Conservation (phyloP, 768 basidiomycete species). For the Pulveroboletus frians region DNA sequence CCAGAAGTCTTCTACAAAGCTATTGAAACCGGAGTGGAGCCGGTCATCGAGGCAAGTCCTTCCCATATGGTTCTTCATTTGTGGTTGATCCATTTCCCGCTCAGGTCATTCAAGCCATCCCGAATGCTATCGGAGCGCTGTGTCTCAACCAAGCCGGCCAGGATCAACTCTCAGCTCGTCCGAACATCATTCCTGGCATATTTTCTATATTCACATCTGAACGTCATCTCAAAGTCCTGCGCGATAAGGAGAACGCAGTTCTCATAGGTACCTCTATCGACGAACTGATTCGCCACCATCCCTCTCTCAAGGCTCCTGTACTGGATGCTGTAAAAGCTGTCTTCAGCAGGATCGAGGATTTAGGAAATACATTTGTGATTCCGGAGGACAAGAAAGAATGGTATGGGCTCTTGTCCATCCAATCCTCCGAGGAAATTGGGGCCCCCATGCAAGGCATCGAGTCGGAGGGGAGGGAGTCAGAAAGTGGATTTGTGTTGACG, state of each 20-base stretch:
- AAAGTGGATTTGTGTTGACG: conserved; percentile 16
- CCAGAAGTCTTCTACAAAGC: conserved; percentile 87
- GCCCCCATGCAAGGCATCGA: conserved; percentile 51
- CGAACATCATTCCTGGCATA: conserved; percentile 78
- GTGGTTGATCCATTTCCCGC: not conserved
- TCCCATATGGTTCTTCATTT: not conserved
- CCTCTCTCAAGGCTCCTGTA: conserved; percentile 72
- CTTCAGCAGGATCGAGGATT: conserved; percentile 66
- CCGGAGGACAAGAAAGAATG: conserved; percentile 58
- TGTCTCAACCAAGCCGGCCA: conserved; percentile 92
- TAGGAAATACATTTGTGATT: conserved; percentile 57
- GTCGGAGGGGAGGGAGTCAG: conserved; percentile 14
- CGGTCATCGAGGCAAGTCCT: conserved; percentile 71
- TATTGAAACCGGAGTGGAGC: conserved; percentile 79
- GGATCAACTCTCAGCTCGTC: conserved; percentile 69
- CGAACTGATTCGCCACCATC: conserved; percentile 95
- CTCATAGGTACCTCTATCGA: conserved; percentile 87
- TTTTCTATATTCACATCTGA: conserved; percentile 85
- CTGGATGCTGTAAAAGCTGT: conserved; percentile 72
- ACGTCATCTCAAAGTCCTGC: conserved; percentile 72
- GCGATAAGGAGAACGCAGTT: conserved; percentile 90
- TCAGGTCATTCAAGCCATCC: conserved; percentile 87
- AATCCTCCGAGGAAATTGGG: conserved; percentile 13
- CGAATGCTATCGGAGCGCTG: conserved; percentile 92
- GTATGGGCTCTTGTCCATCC: conserved; percentile 51